phyloP scores from a whole-genome alignment of 139 green algal species.

The Auxenochlorella pyrenoidosa region DNA sequence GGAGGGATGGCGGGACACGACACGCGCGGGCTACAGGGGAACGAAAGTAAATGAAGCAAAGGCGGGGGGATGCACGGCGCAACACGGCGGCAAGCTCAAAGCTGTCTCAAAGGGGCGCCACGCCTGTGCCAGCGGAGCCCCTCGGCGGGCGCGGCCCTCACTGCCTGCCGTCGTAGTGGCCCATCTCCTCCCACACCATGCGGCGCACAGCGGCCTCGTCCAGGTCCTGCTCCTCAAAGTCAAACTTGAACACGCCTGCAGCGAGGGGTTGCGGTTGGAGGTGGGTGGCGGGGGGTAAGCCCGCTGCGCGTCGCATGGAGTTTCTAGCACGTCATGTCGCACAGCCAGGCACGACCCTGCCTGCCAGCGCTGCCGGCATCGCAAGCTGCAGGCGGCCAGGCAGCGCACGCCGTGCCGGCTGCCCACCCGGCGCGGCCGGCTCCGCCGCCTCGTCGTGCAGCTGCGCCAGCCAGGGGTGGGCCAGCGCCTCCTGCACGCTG shows the following conservation, averaged over 20 bases:
- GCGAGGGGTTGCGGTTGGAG: neutral
- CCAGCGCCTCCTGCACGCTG: conserved; percentile 84
- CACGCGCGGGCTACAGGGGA: no score
- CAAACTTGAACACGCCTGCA: conserved; percentile 83
- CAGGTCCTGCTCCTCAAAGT: conserved; percentile 92
- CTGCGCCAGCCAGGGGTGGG: conserved; percentile 89
- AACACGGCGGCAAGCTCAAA: no score
- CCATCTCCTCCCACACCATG: conserved; percentile 86
- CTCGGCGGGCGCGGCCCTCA: neutral
- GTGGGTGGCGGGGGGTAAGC: neutral
- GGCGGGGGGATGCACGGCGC: no score
- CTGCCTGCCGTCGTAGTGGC: conserved; percentile 56
- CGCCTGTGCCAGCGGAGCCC: no score
- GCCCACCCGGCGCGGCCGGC: conserved; percentile 63
- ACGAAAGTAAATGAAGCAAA: no score
- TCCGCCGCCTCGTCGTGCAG: conserved; percentile 87
- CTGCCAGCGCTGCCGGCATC: neutral
- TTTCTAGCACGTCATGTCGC: neutral
- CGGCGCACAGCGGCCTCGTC: conserved; percentile 74
- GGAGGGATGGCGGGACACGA: no score
- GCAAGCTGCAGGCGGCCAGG: neutral
- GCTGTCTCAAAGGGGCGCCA: no score
- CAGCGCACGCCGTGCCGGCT: neutral
- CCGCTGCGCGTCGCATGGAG: no score
- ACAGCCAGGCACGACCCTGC: neutral